phyloP scores from a whole-genome alignment of 148 eudicot genomes.

The Simmondsia chinensis region DNA sequence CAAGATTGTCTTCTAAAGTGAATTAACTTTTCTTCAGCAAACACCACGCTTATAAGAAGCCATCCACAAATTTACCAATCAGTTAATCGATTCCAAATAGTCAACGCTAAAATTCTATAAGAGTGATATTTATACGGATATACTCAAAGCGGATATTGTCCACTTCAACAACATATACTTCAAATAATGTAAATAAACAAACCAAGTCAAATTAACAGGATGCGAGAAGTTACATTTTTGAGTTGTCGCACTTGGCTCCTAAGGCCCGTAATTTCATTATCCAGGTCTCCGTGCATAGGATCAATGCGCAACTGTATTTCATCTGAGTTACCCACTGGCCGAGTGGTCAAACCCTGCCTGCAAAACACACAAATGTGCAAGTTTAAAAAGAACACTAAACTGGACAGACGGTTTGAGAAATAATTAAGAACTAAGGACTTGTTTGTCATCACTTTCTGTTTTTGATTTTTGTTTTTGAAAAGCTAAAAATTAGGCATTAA shows the following conservation, averaged over 20 bases:
- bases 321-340: constrained; percentile 47
- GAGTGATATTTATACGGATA: too few relatives aligned
- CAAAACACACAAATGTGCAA: not conserved
- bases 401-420: not conserved
- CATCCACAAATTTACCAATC: too few relatives aligned
- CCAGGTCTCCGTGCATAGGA: constrained; percentile 80
- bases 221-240: constrained; percentile 68
- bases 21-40: too few relatives aligned
- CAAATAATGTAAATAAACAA: constrained; percentile 1
- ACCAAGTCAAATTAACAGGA: not conserved
- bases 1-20: too few relatives aligned
- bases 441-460: too few relatives aligned
- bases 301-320: constrained; percentile 79
- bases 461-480: not conserved
- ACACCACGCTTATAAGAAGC: too few relatives aligned
- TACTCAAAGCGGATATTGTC: too few relatives aligned
- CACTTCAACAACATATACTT: not conserved
- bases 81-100: too few relatives aligned
- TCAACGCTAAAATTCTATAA: too few relatives aligned
- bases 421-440: not conserved
- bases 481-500: too few relatives aligned
- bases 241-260: constrained; percentile 66
- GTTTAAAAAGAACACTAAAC: not conserved
- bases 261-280: constrained; percentile 70
- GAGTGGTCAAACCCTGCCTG: constrained; percentile 81